Base-by-base conservation (phyloP, 2,329 filamentous ascomycete species). In the Aspergillus fumigatus region DNA sequence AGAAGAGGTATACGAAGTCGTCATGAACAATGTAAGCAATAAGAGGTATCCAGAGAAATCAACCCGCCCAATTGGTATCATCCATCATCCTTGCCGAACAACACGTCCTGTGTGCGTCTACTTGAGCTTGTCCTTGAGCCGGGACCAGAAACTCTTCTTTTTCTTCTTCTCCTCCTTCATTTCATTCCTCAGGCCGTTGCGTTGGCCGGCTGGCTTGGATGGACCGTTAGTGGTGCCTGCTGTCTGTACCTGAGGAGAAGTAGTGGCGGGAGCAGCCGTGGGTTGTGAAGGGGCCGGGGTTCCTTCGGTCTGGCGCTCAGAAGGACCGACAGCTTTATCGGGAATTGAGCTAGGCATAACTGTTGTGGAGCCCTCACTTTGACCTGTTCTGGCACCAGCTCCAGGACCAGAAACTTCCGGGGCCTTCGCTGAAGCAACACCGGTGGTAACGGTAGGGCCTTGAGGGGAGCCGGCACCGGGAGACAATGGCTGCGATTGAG, bases 61-160 rank as follows among this genome's bases (percentile, higher is more conserved):
- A 61, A 58, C 51, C 60, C 35, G 38, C 57, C 52, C 50, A 35
- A 17, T 58, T 56, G 21, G 43, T 47, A 51, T 58, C 53, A 56
- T 53, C 51, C 57, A 38, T 51, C 51, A 43, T 48, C 10, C 32
- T 43, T 41, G 27, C 32, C 50, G 43, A 52, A 55, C 49, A 27
- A 35, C 29, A 45, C 32, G 43, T 23, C 23, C 51, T 23, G 8
- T 11, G n/a, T 40, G 43, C 40, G 40, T 50, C 52, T 65, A 77
- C 65, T 76, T 76, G 55, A 83, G 72, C 71, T 82, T 83, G 62
- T 80, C 80, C 75, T 82, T 83, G 55, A 84, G 61, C 66, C 75
- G 79, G 32, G 72, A 71, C 68, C 89, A 83, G 65, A 88, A 82
- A 53, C 80, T 75, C 73, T 83, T 79, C 78, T 85, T 86, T 80